Conservation (phyloP, 805 yeast species). For the Lipomyces sp. region DNA sequence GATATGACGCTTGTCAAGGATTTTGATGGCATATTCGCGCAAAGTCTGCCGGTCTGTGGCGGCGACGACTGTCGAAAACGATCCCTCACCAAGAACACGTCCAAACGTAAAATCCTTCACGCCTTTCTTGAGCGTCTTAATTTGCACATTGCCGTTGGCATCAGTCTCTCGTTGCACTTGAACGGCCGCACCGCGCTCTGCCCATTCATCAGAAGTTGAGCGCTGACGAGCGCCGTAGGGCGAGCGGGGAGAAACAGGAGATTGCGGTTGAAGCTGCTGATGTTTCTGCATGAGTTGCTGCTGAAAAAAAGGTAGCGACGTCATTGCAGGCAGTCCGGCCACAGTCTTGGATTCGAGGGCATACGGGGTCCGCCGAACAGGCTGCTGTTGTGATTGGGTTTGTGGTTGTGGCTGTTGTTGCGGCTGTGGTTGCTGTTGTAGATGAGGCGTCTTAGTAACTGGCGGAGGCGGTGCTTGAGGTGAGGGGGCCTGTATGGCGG, state of each 20-base stretch:
- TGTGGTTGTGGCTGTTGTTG: background rate
- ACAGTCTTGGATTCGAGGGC: constrained; percentile 21
- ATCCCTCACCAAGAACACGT: constrained; percentile 87
- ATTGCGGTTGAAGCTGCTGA: constrained; percentile 5
- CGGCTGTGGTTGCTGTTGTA: background rate
- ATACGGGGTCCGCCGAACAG: constrained; percentile 15
- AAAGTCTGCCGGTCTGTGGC: constrained; percentile 75
- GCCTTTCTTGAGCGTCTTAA: constrained; percentile 49
- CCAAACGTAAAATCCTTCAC: constrained; percentile 89
- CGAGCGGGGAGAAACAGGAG: background rate
- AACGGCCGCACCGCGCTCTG: constrained; percentile 58
- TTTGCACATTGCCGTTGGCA: constrained; percentile 49
- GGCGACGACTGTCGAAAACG: constrained; percentile 88
- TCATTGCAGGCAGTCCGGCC: constrained; percentile 22
- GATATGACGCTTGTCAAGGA: constrained; percentile 86
- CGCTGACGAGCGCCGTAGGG: constrained; percentile 1
- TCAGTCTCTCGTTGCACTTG: constrained; percentile 47
- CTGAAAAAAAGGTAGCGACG: constrained; percentile 9
- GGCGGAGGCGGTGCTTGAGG: no score
- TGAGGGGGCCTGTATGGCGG: no score
- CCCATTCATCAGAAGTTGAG: constrained; percentile 46
- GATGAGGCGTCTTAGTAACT: background rate
- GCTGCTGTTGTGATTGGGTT: background rate
- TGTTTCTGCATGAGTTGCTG: background rate
- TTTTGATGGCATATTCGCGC: constrained; percentile 83